These are phyloP conservation scores for Neoboletus brunneissimus DNA, from an alignment of 768 basidiomycete species.

Conservation along the genomic window DNA sequence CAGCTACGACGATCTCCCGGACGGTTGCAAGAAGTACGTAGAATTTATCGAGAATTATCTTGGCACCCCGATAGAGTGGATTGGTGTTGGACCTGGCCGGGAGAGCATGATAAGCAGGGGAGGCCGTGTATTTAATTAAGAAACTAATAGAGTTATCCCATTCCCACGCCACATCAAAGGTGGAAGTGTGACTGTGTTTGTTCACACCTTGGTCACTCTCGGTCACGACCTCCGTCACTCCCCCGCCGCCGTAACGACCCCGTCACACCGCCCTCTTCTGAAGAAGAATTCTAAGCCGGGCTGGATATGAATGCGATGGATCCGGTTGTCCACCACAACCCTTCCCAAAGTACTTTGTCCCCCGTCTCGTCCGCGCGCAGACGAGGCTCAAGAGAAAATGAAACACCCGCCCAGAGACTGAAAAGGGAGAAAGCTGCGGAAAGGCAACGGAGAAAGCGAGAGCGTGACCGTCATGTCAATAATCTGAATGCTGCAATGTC, in stretches of 20 bases:
- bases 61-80: slow-evolving; percentile 79
- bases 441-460: slow-evolving; percentile 79
- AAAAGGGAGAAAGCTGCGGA: slow-evolving; percentile 89
- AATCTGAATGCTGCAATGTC: slow-evolving; percentile 42
- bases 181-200: slow-evolving; percentile 23
- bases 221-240: slow-evolving; percentile 36
- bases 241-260: slow-evolving; percentile 33
- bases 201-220: slow-evolving; percentile 27
- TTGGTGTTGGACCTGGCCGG: slow-evolving; percentile 87
- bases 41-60: slow-evolving; percentile 79
- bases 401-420: slow-evolving; percentile 66
- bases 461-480: slow-evolving; percentile 54
- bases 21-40: slow-evolving; percentile 82
- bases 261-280: slow-evolving; percentile 30
- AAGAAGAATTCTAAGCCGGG: slow-evolving; percentile 8
- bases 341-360: slow-evolving; percentile 32
- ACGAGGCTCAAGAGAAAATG: slow-evolving; percentile 61
- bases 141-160: not conserved
- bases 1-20: slow-evolving; percentile 74
- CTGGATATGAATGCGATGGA: slow-evolving; percentile 33
- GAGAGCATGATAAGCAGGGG: slow-evolving; percentile 63
- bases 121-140: slow-evolving; percentile 21
- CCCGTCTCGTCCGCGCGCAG: slow-evolving; percentile 43
- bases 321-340: slow-evolving; percentile 32
- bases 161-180: slow-evolving; percentile 25